Evolutionary conservation across 768 basidiomycete genomes (phyloP), one percentile per base, ranked within the genome.

Genomic region (Hygrophorus pudorinus): DNA sequence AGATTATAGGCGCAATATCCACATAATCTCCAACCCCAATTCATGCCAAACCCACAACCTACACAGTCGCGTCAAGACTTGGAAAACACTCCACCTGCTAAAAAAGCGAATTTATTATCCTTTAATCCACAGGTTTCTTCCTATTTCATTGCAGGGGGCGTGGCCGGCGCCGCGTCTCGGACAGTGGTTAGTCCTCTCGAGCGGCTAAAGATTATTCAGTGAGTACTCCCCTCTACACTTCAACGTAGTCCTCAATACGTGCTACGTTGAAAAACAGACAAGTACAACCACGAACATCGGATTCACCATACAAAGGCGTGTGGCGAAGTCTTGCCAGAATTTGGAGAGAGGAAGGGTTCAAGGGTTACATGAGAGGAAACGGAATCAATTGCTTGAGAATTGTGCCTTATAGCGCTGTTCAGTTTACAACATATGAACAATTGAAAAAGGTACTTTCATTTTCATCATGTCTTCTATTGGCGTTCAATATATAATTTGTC

Each of bases 141-240:
- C 9, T 73, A 71, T 54, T 71, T 73, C 46, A 60, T 71, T 37
- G 75, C 75, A 51, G 75, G 75, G 35, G 75, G 75, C 55, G 71
- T 70, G 58, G 75, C 75, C 11, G 75, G 75, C 31, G 75, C 75
- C 49, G 79, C 88, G 7, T 89, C 85, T 47, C 70, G 93, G 44
- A 96, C 93, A 2, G 87, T 96, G 11, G 94, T 98, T 39, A 84
- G 80, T 53, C 94, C 93, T 8, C 61, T 97, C 11, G 92, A 97
- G 56, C 68, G 94, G 47, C 70, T 98, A 44, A 99, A 99, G 65
- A 97, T 99, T 57, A 96, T 99, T 48, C 83, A 93, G 92, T 93
- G 54, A 57, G 87, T 71, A 28, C 2, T 38, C 45, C 18, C n/a
- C 33, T 44, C 12, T 41, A 38, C 8, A n/a, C 42, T 18, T 28